Base-by-base conservation (phyloP, 371 early-diverging fungal genomes). In the Lichtheimia hyalospora region DNA sequence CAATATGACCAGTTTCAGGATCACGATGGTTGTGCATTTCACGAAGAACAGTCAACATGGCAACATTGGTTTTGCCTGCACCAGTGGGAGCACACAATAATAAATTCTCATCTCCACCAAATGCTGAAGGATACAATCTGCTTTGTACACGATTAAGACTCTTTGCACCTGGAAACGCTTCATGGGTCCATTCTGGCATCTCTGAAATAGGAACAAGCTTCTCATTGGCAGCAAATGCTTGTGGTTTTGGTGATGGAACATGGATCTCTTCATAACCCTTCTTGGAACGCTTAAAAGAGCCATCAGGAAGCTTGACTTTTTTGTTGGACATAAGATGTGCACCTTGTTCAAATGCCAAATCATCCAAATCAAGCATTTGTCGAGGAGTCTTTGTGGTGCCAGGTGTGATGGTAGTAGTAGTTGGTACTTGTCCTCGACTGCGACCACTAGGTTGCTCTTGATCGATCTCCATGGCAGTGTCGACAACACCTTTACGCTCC, bases 21-120 rank as follows among this genome's bases (percentile, higher is more conserved):
- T 95, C 84, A 34, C 88, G 82, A 72, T 91, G 79, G 69, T 94
- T 88, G 49, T 85, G 84, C 55, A 96, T 80, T 68, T 93, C 92
- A 49, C 89, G 89, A 27, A 99, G 80, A 58, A 99, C 93, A 7
- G 96, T 91, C 39, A 99, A 81, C 92, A 98, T 94, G 27, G 97
- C 99, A 43, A 96, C 91, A 78, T 99, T 99, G 50, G 99, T 99
- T 80, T 98, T 99, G 68, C 99, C 99, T 24, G 99, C 95, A 67
- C 99, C 99, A 7, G 99, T 99, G 0, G 99, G 99, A 20, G 99
- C 99, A 79, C 96, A 98, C 5, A 99, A 80, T 12, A 99, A 78
- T 79, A 99, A 71, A 72, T 99, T 99, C 55, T 93, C 96, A 68
- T 97, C 95, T 40, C 81, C 85, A 42, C 79, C 78, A 71, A 92